Evolutionary conservation across 352 stramenopile genomes (phyloP).

Genomic region (Phytophthora citricola): DNA sequence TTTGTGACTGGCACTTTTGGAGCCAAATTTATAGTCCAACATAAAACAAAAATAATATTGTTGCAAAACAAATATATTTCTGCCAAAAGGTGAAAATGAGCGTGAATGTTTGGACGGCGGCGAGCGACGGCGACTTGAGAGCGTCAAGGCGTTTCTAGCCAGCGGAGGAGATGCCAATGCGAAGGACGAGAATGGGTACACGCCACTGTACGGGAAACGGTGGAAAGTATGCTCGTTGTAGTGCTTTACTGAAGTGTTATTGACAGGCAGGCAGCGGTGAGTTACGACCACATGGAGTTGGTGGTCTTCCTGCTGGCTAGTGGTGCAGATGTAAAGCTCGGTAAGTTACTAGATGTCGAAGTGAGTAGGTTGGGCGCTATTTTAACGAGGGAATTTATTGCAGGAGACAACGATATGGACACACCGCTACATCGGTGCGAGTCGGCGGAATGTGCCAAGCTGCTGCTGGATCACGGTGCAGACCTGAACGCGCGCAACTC

Average conservation of each 20-base stretch:
- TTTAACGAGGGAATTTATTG: not conserved
- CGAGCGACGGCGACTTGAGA: conserved; percentile 67
- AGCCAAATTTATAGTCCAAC: conserved; percentile 6
- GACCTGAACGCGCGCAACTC: conserved; percentile 72
- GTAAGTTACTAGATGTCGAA: conserved; percentile 18
- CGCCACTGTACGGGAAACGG: conserved; percentile 54
- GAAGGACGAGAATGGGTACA: conserved; percentile 78
- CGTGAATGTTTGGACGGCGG: conserved; percentile 66
- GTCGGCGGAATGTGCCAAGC: conserved; percentile 59
- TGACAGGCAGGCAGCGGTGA: conserved; percentile 67
- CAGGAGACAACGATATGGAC: conserved; percentile 71
- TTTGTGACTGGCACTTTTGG: not conserved
- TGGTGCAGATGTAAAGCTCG: conserved; percentile 49
- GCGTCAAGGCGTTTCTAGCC: conserved; percentile 56
- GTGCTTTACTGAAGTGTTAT: not conserved
- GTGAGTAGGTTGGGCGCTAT: not conserved
- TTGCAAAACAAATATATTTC: not conserved
- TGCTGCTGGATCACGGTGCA: conserved; percentile 62
- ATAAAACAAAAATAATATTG: too few species aligned
- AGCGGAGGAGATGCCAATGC: conserved; percentile 53
- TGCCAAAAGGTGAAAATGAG: conserved; percentile 8
- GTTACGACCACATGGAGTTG: conserved; percentile 72
- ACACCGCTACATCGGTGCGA: conserved; percentile 73
- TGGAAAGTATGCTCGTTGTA: conserved; percentile 6
- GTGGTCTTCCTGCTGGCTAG: conserved; percentile 55